Evolutionary conservation across 495 filamentous ascomycete species (phyloP).

Genomic region (Evernia prunastri): DNA sequence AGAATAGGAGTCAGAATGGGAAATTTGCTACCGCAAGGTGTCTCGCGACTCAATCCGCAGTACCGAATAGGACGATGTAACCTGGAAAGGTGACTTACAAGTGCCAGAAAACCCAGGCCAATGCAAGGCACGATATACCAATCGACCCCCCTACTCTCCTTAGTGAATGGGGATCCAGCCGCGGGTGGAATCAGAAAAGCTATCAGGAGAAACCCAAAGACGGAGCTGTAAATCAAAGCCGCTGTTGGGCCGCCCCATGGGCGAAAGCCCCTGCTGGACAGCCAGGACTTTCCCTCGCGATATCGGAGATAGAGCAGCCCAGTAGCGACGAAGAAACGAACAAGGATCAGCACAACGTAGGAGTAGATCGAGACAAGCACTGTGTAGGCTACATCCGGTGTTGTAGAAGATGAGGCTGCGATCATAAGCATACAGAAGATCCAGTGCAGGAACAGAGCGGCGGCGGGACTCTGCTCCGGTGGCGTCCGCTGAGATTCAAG

Average conservation of each 20-base stretch:
- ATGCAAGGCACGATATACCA: slow-evolving; percentile 14
- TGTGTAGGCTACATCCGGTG: slow-evolving; percentile 29
- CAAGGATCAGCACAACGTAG: slow-evolving; percentile 27
- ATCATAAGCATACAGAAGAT: slow-evolving; percentile 38
- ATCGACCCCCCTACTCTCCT: neutral
- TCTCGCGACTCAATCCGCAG: too few relatives aligned
- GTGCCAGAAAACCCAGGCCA: too few relatives aligned
- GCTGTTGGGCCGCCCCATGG: slow-evolving; percentile 26
- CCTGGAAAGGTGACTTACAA: too few relatives aligned
- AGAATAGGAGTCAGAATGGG: too few relatives aligned
- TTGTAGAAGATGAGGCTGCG: slow-evolving; percentile 26
- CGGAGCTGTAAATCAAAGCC: slow-evolving; percentile 26
- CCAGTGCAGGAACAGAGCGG: slow-evolving; percentile 41
- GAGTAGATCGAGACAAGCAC: slow-evolving; percentile 31
- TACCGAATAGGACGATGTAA: too few relatives aligned
- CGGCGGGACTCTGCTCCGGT: slow-evolving; percentile 37
- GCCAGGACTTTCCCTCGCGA: slow-evolving; percentile 23
- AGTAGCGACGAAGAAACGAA: slow-evolving; percentile 32
- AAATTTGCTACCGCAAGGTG: too few relatives aligned
- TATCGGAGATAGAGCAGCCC: slow-evolving; percentile 34
- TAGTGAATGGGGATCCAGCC: slow-evolving; percentile 7
- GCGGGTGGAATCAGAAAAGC: slow-evolving; percentile 15
- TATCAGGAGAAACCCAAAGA: slow-evolving; percentile 15
- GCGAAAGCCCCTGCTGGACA: slow-evolving; percentile 18
- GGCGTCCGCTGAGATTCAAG: too few relatives aligned